These are phyloP conservation scores for Croton laevigatus DNA, from an alignment of 441 rosid genomes.

Conservation along the genomic window DNA sequence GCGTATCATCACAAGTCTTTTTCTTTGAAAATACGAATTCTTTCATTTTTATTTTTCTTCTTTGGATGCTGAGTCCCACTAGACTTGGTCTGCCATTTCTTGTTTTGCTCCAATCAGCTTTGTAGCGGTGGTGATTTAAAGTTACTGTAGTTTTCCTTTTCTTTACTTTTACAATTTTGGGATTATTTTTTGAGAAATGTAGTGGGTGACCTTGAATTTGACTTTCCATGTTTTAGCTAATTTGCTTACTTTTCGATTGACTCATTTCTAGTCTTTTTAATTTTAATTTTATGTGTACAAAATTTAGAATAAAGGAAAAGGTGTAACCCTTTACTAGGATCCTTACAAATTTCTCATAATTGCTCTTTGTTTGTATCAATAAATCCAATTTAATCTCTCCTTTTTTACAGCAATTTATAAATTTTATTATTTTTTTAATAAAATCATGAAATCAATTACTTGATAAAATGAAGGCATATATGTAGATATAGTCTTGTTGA, in stretches of 20 bases:
- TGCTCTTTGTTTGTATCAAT: no score
- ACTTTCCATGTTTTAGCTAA: not conserved
- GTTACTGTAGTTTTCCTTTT: not conserved
- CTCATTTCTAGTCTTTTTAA: not conserved
- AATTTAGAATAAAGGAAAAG: no score
- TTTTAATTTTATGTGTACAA: no score
- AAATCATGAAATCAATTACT: no score
- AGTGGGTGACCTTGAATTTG: not conserved
- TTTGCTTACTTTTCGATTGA: not conserved
- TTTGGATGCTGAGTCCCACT: constrained; percentile 52
- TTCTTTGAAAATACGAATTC: constrained; percentile 1
- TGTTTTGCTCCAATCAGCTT: constrained; percentile 22
- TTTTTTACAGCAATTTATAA: no score
- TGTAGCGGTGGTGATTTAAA: not conserved
- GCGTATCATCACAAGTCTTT: constrained; percentile 8
- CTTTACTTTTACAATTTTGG: not conserved
- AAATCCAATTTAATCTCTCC: no score
- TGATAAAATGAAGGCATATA: no score
- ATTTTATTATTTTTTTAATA: no score
- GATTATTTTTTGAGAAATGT: not conserved
- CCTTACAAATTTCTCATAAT: no score
- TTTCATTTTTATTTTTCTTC: constrained; percentile 22
- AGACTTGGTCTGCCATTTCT: constrained; percentile 60
- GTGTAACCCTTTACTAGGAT: no score
- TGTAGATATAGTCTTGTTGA: no score